Conservation (phyloP, 805 yeast species). For the Starmerella floricola region DNA sequence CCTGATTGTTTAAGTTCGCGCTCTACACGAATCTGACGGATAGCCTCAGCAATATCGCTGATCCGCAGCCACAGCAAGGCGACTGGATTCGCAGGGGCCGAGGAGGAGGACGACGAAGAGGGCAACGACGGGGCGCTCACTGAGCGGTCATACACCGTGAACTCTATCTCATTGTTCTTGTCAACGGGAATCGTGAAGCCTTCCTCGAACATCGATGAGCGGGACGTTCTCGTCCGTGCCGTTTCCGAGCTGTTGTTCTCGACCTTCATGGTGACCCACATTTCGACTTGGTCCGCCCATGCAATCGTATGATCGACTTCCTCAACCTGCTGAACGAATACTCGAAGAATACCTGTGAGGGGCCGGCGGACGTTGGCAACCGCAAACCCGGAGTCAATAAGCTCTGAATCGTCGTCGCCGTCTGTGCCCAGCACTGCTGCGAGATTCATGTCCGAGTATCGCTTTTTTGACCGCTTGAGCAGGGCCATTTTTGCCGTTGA, state of each 20-base stretch:
- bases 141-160: conserved; percentile 73
- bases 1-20: conserved; percentile 39
- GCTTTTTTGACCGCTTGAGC: conserved; percentile 67
- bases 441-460: conserved; percentile 81
- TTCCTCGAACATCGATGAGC: conserved; percentile 67
- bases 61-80: conserved; percentile 85
- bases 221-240: conserved; percentile 53
- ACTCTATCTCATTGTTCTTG: conserved; percentile 83
- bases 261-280: conserved; percentile 40
- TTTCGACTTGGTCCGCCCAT: conserved; percentile 73
- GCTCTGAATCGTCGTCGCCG: conserved; percentile 11
- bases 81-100: conserved; percentile 43
- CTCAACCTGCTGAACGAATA: conserved; percentile 64
- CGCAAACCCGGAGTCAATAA: conserved; percentile 27
- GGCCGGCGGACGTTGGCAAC: conserved; percentile 70
- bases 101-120: background rate
- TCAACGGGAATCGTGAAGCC: conserved; percentile 70
- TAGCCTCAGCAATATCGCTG: conserved; percentile 86
- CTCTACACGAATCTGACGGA: conserved; percentile 75
- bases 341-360: conserved; percentile 62
- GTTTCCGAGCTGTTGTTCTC: conserved; percentile 31
- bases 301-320: conserved; percentile 85
- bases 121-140: conserved; percentile 33
- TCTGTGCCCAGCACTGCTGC: conserved; percentile 23
- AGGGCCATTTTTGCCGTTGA: conserved; percentile 75